Evolutionary conservation across 768 basidiomycete species (phyloP), one percentile per base, ranked within the genome.

Genomic region (Naematelia aurantialba): DNA sequence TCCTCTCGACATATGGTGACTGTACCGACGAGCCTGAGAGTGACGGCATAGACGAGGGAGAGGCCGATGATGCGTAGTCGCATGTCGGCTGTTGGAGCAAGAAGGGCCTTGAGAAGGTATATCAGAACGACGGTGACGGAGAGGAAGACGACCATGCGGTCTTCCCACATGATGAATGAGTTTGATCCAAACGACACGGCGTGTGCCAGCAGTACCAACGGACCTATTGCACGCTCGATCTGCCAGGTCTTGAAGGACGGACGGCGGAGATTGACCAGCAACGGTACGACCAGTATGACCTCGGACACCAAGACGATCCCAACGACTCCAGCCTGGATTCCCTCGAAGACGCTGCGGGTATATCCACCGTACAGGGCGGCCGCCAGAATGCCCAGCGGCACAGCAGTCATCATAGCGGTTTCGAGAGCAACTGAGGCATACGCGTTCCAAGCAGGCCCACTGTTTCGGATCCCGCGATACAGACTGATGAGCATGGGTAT

Each of bases 101-200:
- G 78, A 55, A 90, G 78, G 0, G 88, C 87, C 49, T 80, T 80
- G 29, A 87, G 69, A 60, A 88, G 78, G 11, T 84, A 76, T 34
- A 91, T 29, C 84, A 87, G 34, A 83, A 83, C 66, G 42, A 77
- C 63, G 8, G 79, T 72, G 45, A 86, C 72, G 60, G 86, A 79
- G 55, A 98, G 82, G 81, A 86, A 93, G 5, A 85, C 83, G 11
- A 88, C 81, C 56, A 89, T 80, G 29, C 83, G 83, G 74, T 97
- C 93, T 82, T 99, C 96, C 91, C 92, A 97, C 75, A 98, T 84
- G n/a, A 89, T 90, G 80, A 90, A 94, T 0, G 92, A 96, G 79
- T 98, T 98, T 24, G 92, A 94, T 14, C 87, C 83, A 77, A 94
- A 94, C 5, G 87, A 80, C 2, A 87, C 55, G 1, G 86, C 77